Conservation (phyloP, 2,329 filamentous ascomycete species). For the Fusarium anguioides region DNA sequence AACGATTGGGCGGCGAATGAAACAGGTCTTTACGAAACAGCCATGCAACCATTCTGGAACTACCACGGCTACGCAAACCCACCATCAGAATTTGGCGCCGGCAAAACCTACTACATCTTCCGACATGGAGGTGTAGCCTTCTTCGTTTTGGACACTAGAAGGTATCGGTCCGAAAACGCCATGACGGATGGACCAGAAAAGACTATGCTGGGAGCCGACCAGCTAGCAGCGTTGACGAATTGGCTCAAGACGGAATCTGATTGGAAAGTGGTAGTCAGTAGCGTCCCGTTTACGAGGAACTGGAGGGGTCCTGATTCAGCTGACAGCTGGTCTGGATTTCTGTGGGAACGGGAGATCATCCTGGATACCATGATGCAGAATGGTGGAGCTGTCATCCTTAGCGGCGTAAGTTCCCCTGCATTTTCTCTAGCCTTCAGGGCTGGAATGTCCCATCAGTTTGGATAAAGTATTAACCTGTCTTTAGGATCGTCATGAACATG, state of each 20-base stretch:
- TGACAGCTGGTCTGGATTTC: neutral
- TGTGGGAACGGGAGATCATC: neutral
- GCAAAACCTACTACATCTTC: neutral
- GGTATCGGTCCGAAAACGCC: neutral
- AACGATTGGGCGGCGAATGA: neutral
- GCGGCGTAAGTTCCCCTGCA: neutral
- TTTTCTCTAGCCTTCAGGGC: neutral
- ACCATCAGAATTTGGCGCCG: neutral
- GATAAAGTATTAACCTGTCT: accelerated
- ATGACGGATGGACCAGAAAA: neutral
- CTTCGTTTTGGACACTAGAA: neutral
- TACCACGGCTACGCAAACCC: neutral
- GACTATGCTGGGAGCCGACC: neutral
- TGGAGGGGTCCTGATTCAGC: neutral
- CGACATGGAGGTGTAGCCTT: neutral
- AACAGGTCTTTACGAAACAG: neutral
- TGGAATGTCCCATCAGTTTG: accelerated
- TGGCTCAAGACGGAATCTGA: neutral
- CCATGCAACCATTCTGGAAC: neutral
- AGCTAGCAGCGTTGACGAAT: neutral
- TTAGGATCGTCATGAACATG: neutral
- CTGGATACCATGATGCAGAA: neutral
- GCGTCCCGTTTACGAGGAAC: neutral
- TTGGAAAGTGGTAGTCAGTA: neutral
- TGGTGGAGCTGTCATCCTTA: neutral